Base-by-base conservation (phyloP, 139 green algal genomes). In the Desmodesmus armatus region DNA sequence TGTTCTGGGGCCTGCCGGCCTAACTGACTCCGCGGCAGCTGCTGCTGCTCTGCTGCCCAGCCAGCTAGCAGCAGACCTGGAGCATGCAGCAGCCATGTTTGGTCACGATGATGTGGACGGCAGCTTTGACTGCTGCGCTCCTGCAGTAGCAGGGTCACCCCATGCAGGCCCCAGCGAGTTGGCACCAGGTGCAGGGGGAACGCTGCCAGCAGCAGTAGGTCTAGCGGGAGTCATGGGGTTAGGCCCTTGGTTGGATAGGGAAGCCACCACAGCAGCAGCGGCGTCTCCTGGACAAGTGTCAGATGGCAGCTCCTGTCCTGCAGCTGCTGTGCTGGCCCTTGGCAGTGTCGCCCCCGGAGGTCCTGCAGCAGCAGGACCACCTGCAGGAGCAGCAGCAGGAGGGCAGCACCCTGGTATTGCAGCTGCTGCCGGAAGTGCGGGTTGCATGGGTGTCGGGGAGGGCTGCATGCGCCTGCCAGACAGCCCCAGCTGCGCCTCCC, bases 21-120 rank as follows among this genome's bases (percentile, higher is more conserved):
- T 72, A n/a, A n/a, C n/a, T n/a, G n/a, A n/a, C n/a, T n/a, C n/a
- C 2, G 37, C 41, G 13, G 40, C 76, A 40, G 76, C 72, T 3
- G 39, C 55, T n/a, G 76, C 53, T 33, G 76, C 71, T 37, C n/a
- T 82, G 53, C 76, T 82, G 37, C 76, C 76, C 40, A 55, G 76
- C 19, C 23, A n/a, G n/a, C n/a, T 82, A 25, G 76, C 71, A 19
- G 76, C 71, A 7, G 76, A 82, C 47, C 27, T 82, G 76, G 37
- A 82, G 55, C 76, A 82, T 55, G 76, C 76, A 21, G 76, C 76
- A 49, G 76, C 55, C 6, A 82, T 82, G 3, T 82, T 82, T 71
- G 76, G 76, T 2, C 69, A 77, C 15, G 60, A 6, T 69, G 60
- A 17, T 35, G 17, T 25, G 33, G 31, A 72, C 65, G 67, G 43